A percentile compares a stretch with the other conserved stretches of the same genome.
Conservation (phyloP, 2,329 filamentous ascomycete species). For the Neophaeococcomyces aloes region DNA sequence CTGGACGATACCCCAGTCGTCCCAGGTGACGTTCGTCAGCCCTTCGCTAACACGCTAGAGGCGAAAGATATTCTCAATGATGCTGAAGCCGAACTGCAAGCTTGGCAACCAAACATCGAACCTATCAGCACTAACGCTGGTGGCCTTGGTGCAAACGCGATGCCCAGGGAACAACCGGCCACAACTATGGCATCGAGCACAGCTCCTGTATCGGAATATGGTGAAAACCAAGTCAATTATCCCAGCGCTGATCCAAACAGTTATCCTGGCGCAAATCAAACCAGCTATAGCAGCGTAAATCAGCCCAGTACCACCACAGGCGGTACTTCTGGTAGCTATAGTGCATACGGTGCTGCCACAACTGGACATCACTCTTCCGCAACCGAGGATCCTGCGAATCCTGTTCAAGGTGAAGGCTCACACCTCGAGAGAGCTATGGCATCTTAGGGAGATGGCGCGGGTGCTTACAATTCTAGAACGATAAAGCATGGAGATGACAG, state of each 20-base stretch:
- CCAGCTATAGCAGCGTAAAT: too few species aligned
- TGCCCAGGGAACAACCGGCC: constrained; percentile 23
- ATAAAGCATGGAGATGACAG: background rate
- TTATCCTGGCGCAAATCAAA: too few species aligned
- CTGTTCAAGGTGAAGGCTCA: constrained; percentile 13
- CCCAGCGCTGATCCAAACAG: too few species aligned
- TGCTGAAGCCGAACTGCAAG: constrained; percentile 74
- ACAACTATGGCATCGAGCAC: constrained; percentile 12
- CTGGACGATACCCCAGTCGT: constrained; percentile 85
- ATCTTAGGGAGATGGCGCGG: constrained; percentile 14
- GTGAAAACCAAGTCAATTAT: background rate
- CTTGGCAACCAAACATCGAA: constrained; percentile 54
- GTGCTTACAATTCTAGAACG: background rate
- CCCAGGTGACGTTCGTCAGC: constrained; percentile 65
- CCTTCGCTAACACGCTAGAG: constrained; percentile 55
- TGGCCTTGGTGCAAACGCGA: constrained; percentile 34
- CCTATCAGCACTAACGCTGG: constrained; percentile 43
- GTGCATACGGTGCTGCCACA: background rate
- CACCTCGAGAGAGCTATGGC: constrained; percentile 17
- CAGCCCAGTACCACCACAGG: too few species aligned
- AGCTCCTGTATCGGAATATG: background rate
- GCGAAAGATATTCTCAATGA: constrained; percentile 84
- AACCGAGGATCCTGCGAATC: background rate
- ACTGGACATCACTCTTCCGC: constrained; percentile 1
- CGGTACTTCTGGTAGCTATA: too few species aligned